Conservation (phyloP, 1,284 basidiomycete genomes). For the Trichosporon ovoides region DNA sequence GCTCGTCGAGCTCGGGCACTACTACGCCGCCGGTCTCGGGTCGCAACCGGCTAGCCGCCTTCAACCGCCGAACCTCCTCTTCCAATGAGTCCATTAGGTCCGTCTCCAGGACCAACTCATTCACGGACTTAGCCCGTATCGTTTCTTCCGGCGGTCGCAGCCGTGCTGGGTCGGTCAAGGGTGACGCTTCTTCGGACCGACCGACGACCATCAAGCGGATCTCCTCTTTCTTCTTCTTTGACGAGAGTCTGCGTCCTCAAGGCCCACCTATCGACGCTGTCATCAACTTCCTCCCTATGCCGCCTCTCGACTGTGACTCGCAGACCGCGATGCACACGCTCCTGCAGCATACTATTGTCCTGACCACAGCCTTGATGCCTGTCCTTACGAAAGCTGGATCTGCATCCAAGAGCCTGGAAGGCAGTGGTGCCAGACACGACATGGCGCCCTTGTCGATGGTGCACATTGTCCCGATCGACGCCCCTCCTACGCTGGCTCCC, state of each 20-base stretch:
- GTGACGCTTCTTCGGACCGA: conserved; percentile 1
- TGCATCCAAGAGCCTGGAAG: not conserved
- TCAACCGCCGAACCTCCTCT: conserved; percentile 6
- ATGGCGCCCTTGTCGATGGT: conserved; percentile 28
- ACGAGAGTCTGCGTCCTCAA: conserved; percentile 5
- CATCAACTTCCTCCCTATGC: conserved; percentile 36
- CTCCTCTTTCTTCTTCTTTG: conserved; percentile 9
- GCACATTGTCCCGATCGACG: conserved; percentile 32
- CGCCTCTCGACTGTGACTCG: conserved; percentile 15
- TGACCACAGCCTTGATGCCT: conserved; percentile 36
- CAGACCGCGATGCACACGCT: conserved; percentile 31
- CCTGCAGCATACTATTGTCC: conserved; percentile 34
- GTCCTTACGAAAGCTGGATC: conserved; percentile 16
- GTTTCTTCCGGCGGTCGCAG: not conserved
- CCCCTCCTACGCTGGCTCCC: conserved; percentile 27
- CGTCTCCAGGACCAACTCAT: not conserved
- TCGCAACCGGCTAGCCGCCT: conserved; percentile 2
- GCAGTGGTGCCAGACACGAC: not conserved
- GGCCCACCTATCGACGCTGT: conserved; percentile 33
- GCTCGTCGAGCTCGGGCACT: conserved; percentile 16
- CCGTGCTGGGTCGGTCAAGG: conserved; percentile 4
- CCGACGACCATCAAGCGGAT: conserved; percentile 4
- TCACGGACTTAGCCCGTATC: conserved; percentile 9
- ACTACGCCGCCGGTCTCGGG: conserved; percentile 8
- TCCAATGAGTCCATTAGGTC: conserved; percentile 3